phyloP scores from a whole-genome alignment of 306 rosid species.

The Oxytropis ochrocephala region DNA sequence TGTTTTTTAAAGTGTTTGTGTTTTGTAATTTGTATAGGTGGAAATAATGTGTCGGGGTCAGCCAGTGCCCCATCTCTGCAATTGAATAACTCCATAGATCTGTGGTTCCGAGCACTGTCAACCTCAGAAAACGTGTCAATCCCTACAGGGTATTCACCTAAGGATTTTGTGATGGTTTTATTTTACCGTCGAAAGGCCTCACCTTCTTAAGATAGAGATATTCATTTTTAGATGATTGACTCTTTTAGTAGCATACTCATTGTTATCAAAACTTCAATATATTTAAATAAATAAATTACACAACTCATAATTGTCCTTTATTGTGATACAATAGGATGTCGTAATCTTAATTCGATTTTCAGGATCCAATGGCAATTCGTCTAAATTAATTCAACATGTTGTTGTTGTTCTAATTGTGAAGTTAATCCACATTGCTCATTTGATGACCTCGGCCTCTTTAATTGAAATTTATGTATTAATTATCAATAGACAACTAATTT shows the following conservation, averaged over 20 bases:
- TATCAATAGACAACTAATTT: too few species aligned
- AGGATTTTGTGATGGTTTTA: conserved; percentile 90
- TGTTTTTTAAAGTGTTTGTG: not conserved
- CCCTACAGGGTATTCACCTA: conserved; percentile 76
- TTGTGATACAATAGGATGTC: too few species aligned
- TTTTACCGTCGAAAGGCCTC: conserved; percentile 57
- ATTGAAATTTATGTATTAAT: too few species aligned
- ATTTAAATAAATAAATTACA: too few species aligned
- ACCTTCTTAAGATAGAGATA: conserved; percentile 18
- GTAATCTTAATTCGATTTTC: too few species aligned
- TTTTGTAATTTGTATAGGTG: conserved; percentile 39
- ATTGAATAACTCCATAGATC: conserved; percentile 62
- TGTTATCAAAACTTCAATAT: not conserved
- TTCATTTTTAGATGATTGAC: not conserved
- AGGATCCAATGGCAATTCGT: too few species aligned
- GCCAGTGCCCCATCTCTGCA: conserved; percentile 62
- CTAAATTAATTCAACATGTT: too few species aligned
- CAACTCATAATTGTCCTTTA: too few species aligned
- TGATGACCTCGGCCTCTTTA: too few species aligned
- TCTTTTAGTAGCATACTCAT: not conserved
- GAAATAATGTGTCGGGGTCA: conserved; percentile 83
- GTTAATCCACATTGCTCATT: too few species aligned
- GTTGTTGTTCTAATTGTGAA: too few species aligned
- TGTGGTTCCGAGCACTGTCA: conserved; percentile 70
- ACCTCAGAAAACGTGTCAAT: conserved; percentile 57